Base-by-base conservation (phyloP, 2,329 filamentous ascomycete species). In the Pleurostoma richardsiae region DNA sequence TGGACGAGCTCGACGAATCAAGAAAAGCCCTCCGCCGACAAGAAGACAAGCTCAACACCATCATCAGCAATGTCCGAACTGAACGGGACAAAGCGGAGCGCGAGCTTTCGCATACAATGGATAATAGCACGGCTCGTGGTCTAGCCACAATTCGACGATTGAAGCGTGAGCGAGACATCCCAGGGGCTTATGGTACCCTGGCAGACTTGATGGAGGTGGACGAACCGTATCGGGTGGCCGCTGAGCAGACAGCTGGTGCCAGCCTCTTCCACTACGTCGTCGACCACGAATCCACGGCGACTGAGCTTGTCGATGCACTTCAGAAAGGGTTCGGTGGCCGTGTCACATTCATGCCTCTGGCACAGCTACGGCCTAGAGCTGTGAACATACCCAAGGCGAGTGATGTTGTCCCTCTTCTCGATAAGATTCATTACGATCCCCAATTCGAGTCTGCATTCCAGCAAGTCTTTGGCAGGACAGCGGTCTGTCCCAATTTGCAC, bases 201-300 rank as follows among this genome's bases (percentile, higher is more conserved):
- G 91, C 92, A 4, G 95, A 99, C 63, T 79, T 99, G n/a, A 82
- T 97, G 57, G 82, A 90, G 46, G 90, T 96, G 42, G 82, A 77
- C 48, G 90, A 96, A 45, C 80, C 82, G 45, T 97, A 96, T 67
- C 83, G 90, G 50, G 83, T 91, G 8, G 90, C 94, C 2, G 86
- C 95, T 7, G 94, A 99, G 67, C 90, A 95, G 56, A 94, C 91
- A 44, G 94, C 92, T 3, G 94, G 94, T 19, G 85, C 85, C 52
- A 95, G 90, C 62, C 76, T 99, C 6, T 99, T 99, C 69, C 90
- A 99, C 66, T 96, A 96, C 55, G 84, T 99, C 8, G 92, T 97
- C 40, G 92, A 99, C 63, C 92, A 86, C 43, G 90, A 95, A 50
- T 82, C 87, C 39, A 96, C 91, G 0, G 90, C 91, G 1, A 90